A percentile compares a stretch with the other conserved stretches of the same genome.
phyloP scores from a whole-genome alignment of 768 basidiomycete genomes.

The Phylloporus arenicola region DNA sequence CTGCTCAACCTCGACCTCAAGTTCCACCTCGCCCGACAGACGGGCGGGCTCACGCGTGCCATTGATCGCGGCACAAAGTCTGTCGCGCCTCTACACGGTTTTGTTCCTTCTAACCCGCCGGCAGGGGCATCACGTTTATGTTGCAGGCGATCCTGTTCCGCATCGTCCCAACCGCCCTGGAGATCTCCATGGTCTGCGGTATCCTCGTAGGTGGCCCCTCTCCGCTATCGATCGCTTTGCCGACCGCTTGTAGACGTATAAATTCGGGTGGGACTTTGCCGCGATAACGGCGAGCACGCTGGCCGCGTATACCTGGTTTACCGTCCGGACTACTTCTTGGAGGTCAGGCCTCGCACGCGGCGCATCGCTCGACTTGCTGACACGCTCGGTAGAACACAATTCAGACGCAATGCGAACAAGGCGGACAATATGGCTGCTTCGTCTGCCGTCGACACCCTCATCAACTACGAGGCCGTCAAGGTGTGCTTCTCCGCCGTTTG shows the following conservation, averaged over 20 bases:
- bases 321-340: slow-evolving; percentile 94
- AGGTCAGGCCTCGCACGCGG: slow-evolving; percentile 43
- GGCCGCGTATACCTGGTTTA: slow-evolving; percentile 95
- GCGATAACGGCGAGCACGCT: slow-evolving; percentile 82
- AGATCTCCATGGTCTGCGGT: slow-evolving; percentile 95
- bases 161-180: slow-evolving; percentile 91
- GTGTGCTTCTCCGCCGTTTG: slow-evolving; percentile 35
- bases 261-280: slow-evolving; percentile 97
- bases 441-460: slow-evolving; percentile 88
- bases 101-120: neutral
- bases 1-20: slow-evolving; percentile 83
- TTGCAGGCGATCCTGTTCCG: slow-evolving; percentile 91
- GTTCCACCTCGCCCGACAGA: slow-evolving; percentile 91
- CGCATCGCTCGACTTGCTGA: neutral
- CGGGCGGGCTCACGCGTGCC: slow-evolving; percentile 91
- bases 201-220: slow-evolving; percentile 63
- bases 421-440: slow-evolving; percentile 97
- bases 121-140: slow-evolving; percentile 92
- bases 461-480: slow-evolving; percentile 99
- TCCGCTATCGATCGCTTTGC: neutral
- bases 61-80: slow-evolving; percentile 98
- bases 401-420: slow-evolving; percentile 90
- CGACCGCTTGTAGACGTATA: slow-evolving; percentile 64
- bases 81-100: slow-evolving; percentile 8
- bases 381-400: slow-evolving; percentile 60